Base-by-base conservation (phyloP, 1,284 basidiomycete species). In the Phlebopus sp. region DNA sequence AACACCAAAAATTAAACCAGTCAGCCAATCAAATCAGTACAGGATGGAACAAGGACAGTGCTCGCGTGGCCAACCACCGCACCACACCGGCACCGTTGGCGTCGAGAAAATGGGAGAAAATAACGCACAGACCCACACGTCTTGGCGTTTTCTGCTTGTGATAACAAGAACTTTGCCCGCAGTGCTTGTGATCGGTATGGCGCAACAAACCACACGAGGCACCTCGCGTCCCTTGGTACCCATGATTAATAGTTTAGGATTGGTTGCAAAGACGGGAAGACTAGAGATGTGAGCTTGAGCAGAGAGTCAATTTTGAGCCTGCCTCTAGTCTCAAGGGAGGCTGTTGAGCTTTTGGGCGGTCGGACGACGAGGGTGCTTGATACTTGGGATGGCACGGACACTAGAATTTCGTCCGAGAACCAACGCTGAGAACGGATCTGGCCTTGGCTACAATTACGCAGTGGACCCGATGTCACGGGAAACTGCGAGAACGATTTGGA, bases 171-270 rank as follows among this genome's bases (percentile, higher is more conserved):
- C 78, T 66, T 90, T 87, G 62, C 80, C 81, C 9, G 81, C 78
- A 21, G 81, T 69, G 53, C 82, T 77, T 40, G 79, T 72, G 54
- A 91, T 88, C 43, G 88, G 88, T 51, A 91, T 90, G 42, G 88
- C 89, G 64, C 89, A 91, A 68, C 88, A 91, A 57, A 91, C 88
- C 67, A 90, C 77, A 62, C 89, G 83, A 45, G 89, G 88, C 37
- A 79, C 79, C 49, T 81, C 69, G 56, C 86, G 82, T 61, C 84
- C 85, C 76, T 87, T 87, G 57, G 80, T 87, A 63, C 81, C 84
- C 84, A 89, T 90, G 49, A 55, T 55, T 53, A 50, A 51, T 41
- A 15, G 27, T 59, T 41, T 46, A 45, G 50, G 46, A 49, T 46
- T 49, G 35, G 49, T 50, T 45, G 31, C 57, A 36, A 49, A 47